phyloP scores from a whole-genome alignment of 176 grass and related monocot genomes.

The Eleusine coracana region DNA sequence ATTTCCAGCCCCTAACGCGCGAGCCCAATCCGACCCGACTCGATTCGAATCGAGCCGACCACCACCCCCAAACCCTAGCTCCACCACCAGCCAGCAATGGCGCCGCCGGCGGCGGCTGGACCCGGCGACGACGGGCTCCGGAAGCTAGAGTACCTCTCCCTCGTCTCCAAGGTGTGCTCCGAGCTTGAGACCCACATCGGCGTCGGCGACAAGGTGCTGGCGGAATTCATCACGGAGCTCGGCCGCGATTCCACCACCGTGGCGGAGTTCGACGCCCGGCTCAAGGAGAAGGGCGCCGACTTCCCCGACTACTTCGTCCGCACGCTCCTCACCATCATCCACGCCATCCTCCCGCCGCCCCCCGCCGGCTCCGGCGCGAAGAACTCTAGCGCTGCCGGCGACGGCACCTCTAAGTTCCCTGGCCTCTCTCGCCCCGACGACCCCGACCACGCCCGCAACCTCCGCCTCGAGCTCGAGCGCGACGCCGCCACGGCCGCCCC shows the following conservation, averaged over 20 bases:
- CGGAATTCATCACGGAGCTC: conserved; percentile 83
- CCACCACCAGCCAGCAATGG: conserved; percentile 27
- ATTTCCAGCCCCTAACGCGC: background rate
- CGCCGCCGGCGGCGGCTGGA: conserved; percentile 23
- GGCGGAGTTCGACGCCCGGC: conserved; percentile 60
- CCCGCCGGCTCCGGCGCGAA: background rate
- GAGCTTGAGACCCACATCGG: conserved; percentile 82
- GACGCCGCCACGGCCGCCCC: conserved; percentile 43
- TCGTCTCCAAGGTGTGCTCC: conserved; percentile 74
- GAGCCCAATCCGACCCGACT: conserved; percentile 5
- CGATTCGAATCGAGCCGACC: conserved; percentile 10
- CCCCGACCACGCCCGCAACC: conserved; percentile 58
- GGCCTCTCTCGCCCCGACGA: conserved; percentile 69
- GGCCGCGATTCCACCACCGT: conserved; percentile 57
- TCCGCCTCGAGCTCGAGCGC: conserved; percentile 75
- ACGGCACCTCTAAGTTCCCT: conserved; percentile 50
- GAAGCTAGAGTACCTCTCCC: conserved; percentile 74
- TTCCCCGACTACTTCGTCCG: conserved; percentile 83
- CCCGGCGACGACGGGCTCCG: conserved; percentile 53
- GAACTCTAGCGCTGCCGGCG: background rate
- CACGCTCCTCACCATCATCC: conserved; percentile 79
- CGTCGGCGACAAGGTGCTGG: conserved; percentile 74
- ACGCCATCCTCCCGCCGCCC: conserved; percentile 78
- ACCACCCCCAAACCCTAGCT: conserved; percentile 39
- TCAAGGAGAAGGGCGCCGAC: conserved; percentile 69